phyloP scores from a whole-genome alignment of 805 yeast species.

The Debaryomyces maramus region DNA sequence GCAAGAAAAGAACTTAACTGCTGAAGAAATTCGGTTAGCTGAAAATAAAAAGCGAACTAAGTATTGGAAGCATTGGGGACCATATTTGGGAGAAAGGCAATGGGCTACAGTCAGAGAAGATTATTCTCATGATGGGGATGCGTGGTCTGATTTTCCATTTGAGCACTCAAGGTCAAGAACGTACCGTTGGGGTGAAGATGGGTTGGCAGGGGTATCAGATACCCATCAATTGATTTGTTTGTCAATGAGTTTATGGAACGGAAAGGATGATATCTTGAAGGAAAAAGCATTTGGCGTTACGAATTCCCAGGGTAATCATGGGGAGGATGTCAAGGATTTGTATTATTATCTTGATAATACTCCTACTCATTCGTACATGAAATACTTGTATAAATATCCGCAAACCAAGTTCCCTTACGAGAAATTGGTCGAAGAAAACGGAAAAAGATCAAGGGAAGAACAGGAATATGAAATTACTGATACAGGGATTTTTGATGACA shows the following conservation, averaged over 20 bases:
- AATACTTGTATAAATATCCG: conserved; percentile 91
- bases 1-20: conserved; percentile 20
- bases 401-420: conserved; percentile 81
- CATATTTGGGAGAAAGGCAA: conserved; percentile 82
- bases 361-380: conserved; percentile 91
- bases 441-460: conserved; percentile 62
- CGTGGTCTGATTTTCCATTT: conserved; percentile 87
- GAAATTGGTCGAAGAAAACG: conserved; percentile 66
- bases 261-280: conserved; percentile 77
- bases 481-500: conserved; percentile 70
- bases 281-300: conserved; percentile 87
- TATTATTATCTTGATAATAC: conserved; percentile 87
- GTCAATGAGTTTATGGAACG: conserved; percentile 90
- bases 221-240: conserved; percentile 74
- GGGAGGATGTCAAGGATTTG: conserved; percentile 89
- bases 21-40: conserved; percentile 39
- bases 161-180: conserved; percentile 79
- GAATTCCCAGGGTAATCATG: conserved; percentile 93
- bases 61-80: conserved; percentile 91
- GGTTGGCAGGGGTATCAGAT: conserved; percentile 86
- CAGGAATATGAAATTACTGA: conserved; percentile 82
- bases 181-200: conserved; percentile 96
- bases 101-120: conserved; percentile 91
- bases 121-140: conserved; percentile 81
- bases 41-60: conserved; percentile 34